These are phyloP conservation scores for Penicillium herquei DNA, from an alignment of 495 filamentous ascomycete genomes.

Conservation along the genomic window DNA sequence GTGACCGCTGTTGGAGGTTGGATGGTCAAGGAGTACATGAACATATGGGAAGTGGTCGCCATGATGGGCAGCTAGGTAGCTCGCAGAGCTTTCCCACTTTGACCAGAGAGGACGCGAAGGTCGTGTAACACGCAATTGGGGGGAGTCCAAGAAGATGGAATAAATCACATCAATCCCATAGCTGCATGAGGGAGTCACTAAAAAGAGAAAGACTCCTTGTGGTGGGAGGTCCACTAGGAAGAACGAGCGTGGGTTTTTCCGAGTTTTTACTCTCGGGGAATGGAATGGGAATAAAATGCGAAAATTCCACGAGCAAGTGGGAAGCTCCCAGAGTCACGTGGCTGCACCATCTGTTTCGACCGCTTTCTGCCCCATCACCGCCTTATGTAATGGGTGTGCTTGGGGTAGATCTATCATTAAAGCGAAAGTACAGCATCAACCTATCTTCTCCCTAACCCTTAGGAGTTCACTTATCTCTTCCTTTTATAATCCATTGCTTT, in stretches of 20 bases:
- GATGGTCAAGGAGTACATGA: slow-evolving; percentile 94
- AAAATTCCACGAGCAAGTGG: slow-evolving; percentile 28
- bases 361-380: slow-evolving; percentile 29
- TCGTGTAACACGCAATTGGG: slow-evolving; percentile 22
- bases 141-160: slow-evolving; percentile 28
- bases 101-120: neutral
- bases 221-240: slow-evolving; percentile 1
- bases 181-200: slow-evolving; percentile 27
- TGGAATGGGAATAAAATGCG: slow-evolving; percentile 16
- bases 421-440: neutral
- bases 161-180: slow-evolving; percentile 41
- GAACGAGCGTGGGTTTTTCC: neutral
- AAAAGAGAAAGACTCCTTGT: slow-evolving; percentile 14
- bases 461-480: neutral
- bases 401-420: neutral
- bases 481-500: neutral
- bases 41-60: slow-evolving; percentile 97
- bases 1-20: slow-evolving; percentile 85
- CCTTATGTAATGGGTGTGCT: slow-evolving; percentile 15
- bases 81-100: slow-evolving; percentile 8
- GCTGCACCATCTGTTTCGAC: slow-evolving; percentile 39
- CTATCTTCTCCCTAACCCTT: neutral
- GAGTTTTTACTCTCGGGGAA: neutral
- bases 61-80: slow-evolving; percentile 56
- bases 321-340: slow-evolving; percentile 23